Evolutionary conservation across 208 protist species (phyloP), one percentile per base, ranked within the genome.

Genomic region (Leptomonas seymouri): DNA sequence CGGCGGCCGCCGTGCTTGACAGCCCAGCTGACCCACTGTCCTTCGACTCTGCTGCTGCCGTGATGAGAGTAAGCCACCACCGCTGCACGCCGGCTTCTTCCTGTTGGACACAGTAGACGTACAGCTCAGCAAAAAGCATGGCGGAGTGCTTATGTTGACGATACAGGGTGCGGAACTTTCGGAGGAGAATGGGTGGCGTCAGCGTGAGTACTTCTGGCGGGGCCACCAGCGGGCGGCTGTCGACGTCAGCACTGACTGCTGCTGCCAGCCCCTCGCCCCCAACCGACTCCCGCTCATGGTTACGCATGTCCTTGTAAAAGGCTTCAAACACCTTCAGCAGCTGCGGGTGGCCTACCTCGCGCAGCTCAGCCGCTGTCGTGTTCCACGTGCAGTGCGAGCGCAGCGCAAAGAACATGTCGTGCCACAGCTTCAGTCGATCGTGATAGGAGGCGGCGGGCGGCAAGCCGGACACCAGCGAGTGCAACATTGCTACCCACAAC

Each of bases 401-500:
- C 20, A 91, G 34, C 23, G 73, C 65, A 53, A 89, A 89, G 21
- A 91, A 56, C 0, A 85, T 55, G 23, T 85, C 74, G 30, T 91
- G 86, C 86, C 86, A 91, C 53, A 72, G 20, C 50, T 71, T 67
- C 11, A 86, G 36, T 31, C 57, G 51, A 8, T 69, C 44, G 20
- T 14, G 18, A 5, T 55, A 21, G 7, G 58, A 28, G n/a, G 27
- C 34, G 9, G 62, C 15, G 0, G 44, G 11, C 7, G 53, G 16
- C 14, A 42, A 18, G 3, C 42, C 34, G 1, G 44, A 21, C 25
- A 61, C 62, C 11, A 76, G 54, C 7, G 25, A 18, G 1, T 23
- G 6, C 0, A 62, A 61, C 23, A 76, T 59, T 3, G 31, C 27
- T 0, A 21, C 16, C 71, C 71, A 76, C 51, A 31, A 46, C 31